A percentile compares a stretch with the other conserved stretches of the same genome.
Evolutionary conservation across 805 yeast species (phyloP).

Genomic region (Ogataea minuta): DNA sequence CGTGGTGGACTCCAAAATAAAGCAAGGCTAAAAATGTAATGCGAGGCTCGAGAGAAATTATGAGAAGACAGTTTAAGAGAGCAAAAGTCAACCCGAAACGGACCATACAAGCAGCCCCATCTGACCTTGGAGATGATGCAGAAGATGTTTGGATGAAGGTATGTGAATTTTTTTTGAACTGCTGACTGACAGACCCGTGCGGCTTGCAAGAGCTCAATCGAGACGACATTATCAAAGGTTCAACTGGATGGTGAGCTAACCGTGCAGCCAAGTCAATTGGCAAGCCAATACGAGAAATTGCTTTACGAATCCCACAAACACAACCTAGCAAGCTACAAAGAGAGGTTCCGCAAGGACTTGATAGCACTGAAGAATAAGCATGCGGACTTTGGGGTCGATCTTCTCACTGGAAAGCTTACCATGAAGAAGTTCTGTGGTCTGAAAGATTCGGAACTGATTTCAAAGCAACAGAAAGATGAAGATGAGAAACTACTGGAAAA

Average conservation of each 20-base stretch:
- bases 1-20: constrained; percentile 28
- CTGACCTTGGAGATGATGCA: constrained; percentile 23
- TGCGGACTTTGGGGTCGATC: constrained; percentile 24
- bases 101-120: not conserved
- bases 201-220: constrained; percentile 26
- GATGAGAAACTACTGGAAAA: constrained; percentile 29
- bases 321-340: constrained; percentile 25
- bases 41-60: not conserved
- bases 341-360: constrained; percentile 32
- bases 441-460: constrained; percentile 25
- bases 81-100: constrained; percentile 9
- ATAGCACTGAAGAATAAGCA: constrained; percentile 30
- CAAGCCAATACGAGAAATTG: constrained; percentile 26
- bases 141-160: constrained; percentile 27
- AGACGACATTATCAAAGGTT: constrained; percentile 15
- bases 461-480: constrained; percentile 29
- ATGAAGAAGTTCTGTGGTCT: constrained; percentile 24
- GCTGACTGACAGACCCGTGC: constrained; percentile 20
- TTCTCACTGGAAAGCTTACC: constrained; percentile 20
- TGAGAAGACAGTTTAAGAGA: constrained; percentile 2
- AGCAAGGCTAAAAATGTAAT: constrained; percentile 23
- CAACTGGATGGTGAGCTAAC: constrained; percentile 1
- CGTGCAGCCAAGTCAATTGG: constrained; percentile 6
- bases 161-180: constrained; percentile 1
- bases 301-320: constrained; percentile 19